Evolutionary conservation across 2,329 filamentous ascomycete species (phyloP).

Genomic region (Phialophora expanda): DNA sequence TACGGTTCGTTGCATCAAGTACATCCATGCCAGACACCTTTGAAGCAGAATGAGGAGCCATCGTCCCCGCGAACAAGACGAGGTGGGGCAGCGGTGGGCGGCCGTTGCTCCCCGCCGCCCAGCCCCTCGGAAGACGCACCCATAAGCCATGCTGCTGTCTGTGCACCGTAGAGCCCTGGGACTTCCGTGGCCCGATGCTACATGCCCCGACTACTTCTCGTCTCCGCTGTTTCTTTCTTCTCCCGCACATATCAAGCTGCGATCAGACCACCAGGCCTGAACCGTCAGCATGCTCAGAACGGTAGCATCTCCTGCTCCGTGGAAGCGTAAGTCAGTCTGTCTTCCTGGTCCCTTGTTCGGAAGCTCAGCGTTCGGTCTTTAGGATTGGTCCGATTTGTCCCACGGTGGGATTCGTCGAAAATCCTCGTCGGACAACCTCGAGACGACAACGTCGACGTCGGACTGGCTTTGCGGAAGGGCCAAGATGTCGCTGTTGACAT

Average conservation of each 20-base stretch:
- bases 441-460: conserved; percentile 59
- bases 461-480: conserved; percentile 61
- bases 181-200: not conserved
- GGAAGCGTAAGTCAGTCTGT: conserved; percentile 23
- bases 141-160: not conserved
- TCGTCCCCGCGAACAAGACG: conserved; percentile 14
- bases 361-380: not conserved
- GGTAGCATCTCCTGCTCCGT: conserved; percentile 15
- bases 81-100: conserved; percentile 10
- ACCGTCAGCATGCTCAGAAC: conserved; percentile 23
- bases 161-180: not conserved
- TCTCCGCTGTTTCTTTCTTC: not conserved
- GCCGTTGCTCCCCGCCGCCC: not conserved
- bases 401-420: conserved; percentile 56
- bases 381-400: conserved; percentile 66
- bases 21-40: not conserved
- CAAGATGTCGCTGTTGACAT: conserved; percentile 62
- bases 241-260: conserved; percentile 13
- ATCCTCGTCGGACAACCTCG: conserved; percentile 63
- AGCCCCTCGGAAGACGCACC: conserved; percentile 10
- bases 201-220: not conserved
- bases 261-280: conserved; percentile 20
- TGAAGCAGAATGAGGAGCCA: not conserved
- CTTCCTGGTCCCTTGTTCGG: not conserved
- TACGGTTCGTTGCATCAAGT: not conserved